Percentiles rank a stretch among this genome's conserved stretches.
Evolutionary conservation across 495 filamentous ascomycete genomes (phyloP).

Genomic region (Melanomma pulvis-pyrius): DNA sequence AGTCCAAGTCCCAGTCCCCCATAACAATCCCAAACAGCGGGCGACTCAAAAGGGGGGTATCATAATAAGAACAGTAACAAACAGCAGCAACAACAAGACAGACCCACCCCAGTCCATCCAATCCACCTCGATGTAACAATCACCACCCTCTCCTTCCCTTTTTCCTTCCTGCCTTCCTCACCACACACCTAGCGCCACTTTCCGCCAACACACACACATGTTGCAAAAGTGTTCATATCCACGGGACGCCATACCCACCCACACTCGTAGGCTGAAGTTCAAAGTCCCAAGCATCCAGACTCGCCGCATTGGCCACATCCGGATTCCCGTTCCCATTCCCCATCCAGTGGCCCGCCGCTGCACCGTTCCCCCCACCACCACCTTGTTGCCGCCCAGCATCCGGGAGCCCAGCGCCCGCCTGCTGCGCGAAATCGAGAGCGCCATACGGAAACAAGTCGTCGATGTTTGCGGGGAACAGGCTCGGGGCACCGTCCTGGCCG

Average conservation of each 20-base stretch:
- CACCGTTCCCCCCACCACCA: not conserved
- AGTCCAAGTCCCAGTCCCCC: not conserved
- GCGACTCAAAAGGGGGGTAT: slow-evolving; percentile 1
- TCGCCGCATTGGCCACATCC: not conserved
- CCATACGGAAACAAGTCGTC: slow-evolving; percentile 12
- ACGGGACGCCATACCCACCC: not conserved
- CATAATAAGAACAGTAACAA: not conserved
- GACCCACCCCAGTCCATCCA: no score
- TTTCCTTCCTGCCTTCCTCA: not conserved
- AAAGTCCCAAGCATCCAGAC: slow-evolving; percentile 1
- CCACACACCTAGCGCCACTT: not conserved
- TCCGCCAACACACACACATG: no score
- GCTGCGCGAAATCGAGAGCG: slow-evolving; percentile 14
- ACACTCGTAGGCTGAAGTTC: not conserved
- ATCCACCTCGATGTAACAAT: not conserved
- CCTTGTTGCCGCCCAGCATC: not conserved
- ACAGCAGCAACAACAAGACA: not conserved
- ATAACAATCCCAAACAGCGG: not conserved
- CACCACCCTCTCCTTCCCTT: no score
- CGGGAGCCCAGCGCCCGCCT: not conserved
- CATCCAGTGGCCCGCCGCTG: not conserved
- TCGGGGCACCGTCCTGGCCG: not conserved
- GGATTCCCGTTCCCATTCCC: not conserved
- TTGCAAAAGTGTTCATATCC: no score
- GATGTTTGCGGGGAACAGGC: slow-evolving; percentile 6